These are phyloP conservation scores for Daldinia sp. DNA, from an alignment of 2,329 filamentous ascomycete species.

Conservation along the genomic window DNA sequence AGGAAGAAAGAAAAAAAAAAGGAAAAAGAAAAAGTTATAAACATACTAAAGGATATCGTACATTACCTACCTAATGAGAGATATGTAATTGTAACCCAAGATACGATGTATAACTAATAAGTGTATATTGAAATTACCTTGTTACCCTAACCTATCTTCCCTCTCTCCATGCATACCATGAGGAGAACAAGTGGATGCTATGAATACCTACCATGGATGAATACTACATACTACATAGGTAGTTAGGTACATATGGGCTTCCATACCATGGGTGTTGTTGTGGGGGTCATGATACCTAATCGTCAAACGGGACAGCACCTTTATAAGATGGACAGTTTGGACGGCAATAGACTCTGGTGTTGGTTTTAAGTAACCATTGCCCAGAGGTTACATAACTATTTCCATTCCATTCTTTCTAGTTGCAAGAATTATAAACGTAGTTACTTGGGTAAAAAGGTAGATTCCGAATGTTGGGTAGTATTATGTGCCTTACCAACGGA, in stretches of 20 bases:
- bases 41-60: neutral
- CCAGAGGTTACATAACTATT: too few relatives aligned
- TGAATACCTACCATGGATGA: neutral
- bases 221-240: too few relatives aligned
- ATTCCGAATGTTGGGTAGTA: neutral
- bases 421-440: too few relatives aligned
- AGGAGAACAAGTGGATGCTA: constrained; percentile 19
- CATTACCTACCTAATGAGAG: neutral
- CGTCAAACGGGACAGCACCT: constrained; percentile 26
- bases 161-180: neutral
- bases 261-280: too few relatives aligned
- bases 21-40: neutral
- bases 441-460: constrained; percentile 8
- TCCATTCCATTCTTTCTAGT: too few relatives aligned
- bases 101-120: neutral
- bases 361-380: too few relatives aligned
- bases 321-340: constrained; percentile 23
- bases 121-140: neutral
- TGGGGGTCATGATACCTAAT: constrained; percentile 25
- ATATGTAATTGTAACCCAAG: neutral
- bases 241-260: too few relatives aligned
- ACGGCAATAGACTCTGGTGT: constrained; percentile 32
- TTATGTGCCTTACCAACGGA: neutral
- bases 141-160: too few relatives aligned
- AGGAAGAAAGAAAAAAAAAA: neutral